These are phyloP conservation scores for Cystobasidium onofrii DNA, from an alignment of 768 basidiomycete species.

Conservation along the genomic window DNA sequence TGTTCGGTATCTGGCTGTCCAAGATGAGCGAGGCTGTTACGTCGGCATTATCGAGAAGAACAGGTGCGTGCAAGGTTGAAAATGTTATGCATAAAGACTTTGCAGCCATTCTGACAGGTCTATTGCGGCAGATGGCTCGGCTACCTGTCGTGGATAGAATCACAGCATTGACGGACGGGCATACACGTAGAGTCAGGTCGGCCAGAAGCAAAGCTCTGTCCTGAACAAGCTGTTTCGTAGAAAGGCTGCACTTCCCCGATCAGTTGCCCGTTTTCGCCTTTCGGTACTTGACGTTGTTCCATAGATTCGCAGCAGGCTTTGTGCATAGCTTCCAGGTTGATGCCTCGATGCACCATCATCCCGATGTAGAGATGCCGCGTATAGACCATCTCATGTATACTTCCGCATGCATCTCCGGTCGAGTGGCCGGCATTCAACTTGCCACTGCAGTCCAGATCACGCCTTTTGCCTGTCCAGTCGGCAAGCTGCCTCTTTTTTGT, in stretches of 20 bases:
- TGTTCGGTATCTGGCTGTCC: conserved; percentile 77
- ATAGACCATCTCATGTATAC: not conserved
- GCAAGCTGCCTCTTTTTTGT: not conserved
- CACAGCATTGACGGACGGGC: not conserved
- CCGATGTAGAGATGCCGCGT: no score
- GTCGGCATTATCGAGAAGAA: conserved; percentile 91
- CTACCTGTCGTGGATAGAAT: conserved; percentile 10
- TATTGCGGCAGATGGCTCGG: conserved; percentile 20
- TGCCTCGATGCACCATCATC: no score
- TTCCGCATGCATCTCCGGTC: not conserved
- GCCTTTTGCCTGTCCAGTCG: not conserved
- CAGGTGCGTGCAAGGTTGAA: conserved; percentile 58
- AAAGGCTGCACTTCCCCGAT: no score
- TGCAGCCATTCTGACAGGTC: no score
- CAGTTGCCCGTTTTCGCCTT: no score
- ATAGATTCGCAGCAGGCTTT: no score
- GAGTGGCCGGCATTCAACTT: not conserved
- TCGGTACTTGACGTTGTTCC: no score
- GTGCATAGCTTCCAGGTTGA: no score
- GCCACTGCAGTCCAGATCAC: not conserved
- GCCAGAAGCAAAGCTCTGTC: no score
- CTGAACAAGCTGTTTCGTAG: no score
- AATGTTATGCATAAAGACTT: no score
- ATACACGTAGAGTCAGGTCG: not conserved
- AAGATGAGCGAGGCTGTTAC: conserved; percentile 72